These are phyloP conservation scores for Talaromyces borbonicus DNA, from an alignment of 495 filamentous ascomycete species.

Conservation along the genomic window DNA sequence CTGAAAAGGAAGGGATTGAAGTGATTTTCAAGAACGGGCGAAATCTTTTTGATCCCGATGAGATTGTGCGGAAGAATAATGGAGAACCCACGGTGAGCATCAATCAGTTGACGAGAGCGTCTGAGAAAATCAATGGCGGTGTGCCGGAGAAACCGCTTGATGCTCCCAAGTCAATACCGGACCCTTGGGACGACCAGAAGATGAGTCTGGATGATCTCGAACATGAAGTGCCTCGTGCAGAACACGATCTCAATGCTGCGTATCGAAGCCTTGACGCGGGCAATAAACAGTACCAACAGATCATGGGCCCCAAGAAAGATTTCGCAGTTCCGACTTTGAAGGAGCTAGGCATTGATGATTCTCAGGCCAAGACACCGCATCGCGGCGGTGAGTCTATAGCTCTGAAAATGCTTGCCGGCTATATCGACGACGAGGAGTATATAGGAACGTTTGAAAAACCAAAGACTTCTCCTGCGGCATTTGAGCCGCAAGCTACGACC, in stretches of 20 bases:
- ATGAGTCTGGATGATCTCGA: slow-evolving; percentile 40
- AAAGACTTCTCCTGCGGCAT: slow-evolving; percentile 57
- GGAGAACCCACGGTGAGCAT: slow-evolving; percentile 64
- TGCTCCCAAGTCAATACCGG: slow-evolving; percentile 43
- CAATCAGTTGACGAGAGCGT: slow-evolving; percentile 45
- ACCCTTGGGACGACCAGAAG: slow-evolving; percentile 40
- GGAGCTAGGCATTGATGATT: slow-evolving; percentile 48
- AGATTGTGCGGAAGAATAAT: slow-evolving; percentile 49
- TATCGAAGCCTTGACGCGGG: slow-evolving; percentile 28
- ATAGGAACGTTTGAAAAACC: slow-evolving; percentile 62
- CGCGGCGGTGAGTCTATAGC: slow-evolving; percentile 54
- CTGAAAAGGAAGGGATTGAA: slow-evolving; percentile 51
- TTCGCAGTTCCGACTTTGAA: slow-evolving; percentile 51
- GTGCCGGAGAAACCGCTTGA: slow-evolving; percentile 45
- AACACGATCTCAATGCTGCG: slow-evolving; percentile 45
- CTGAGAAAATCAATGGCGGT: slow-evolving; percentile 33
- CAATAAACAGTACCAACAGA: slow-evolving; percentile 40
- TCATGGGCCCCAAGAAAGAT: slow-evolving; percentile 51
- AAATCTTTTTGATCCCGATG: slow-evolving; percentile 58
- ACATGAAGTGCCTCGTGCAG: slow-evolving; percentile 31
- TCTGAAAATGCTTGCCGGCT: slow-evolving; percentile 36
- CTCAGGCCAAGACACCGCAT: slow-evolving; percentile 45
- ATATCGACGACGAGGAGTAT: slow-evolving; percentile 49
- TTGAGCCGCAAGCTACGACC: slow-evolving; percentile 58
- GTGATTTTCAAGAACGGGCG: slow-evolving; percentile 49